A percentile compares a stretch with the other conserved stretches of the same genome.
phyloP scores from a whole-genome alignment of 1,139 yeast genomes.

The Candida sanyaensis region DNA sequence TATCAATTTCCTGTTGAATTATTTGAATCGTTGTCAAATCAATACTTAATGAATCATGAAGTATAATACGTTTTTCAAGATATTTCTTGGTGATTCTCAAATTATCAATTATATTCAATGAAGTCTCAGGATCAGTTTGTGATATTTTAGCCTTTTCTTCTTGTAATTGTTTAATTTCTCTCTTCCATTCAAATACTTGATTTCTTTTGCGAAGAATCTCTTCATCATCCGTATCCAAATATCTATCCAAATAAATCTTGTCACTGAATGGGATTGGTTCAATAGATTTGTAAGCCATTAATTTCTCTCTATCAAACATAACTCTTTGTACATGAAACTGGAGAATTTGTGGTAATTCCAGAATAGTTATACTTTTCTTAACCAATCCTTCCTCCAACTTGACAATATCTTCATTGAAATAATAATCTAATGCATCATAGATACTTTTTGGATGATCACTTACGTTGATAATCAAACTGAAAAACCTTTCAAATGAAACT shows the following conservation, averaged over 20 bases:
- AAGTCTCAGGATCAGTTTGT: slow-evolving; percentile 46
- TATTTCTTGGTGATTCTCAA: slow-evolving; percentile 58
- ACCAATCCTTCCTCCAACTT: slow-evolving; percentile 73
- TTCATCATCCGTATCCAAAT: slow-evolving; percentile 70
- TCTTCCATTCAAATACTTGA: slow-evolving; percentile 67
- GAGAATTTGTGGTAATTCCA: slow-evolving; percentile 73
- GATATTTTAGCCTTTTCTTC: slow-evolving; percentile 43
- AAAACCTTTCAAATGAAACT: slow-evolving; percentile 72
- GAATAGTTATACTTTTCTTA: slow-evolving; percentile 71
- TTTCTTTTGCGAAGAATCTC: slow-evolving; percentile 53
- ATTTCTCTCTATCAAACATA: slow-evolving; percentile 73
- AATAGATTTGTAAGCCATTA: slow-evolving; percentile 77
- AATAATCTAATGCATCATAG: slow-evolving; percentile 86
- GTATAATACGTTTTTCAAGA: slow-evolving; percentile 43
- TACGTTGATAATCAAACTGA: slow-evolving; percentile 79
- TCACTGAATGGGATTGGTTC: slow-evolving; percentile 83
- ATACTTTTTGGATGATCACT: slow-evolving; percentile 87
- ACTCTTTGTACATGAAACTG: slow-evolving; percentile 95
- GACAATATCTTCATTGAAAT: slow-evolving; percentile 74
- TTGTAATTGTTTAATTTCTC: slow-evolving; percentile 47
- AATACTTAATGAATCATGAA: slow-evolving; percentile 17
- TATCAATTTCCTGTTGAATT: slow-evolving; percentile 22
- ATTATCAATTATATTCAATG: slow-evolving; percentile 49
- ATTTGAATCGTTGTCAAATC: slow-evolving; percentile 14
- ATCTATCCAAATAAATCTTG: slow-evolving; percentile 80